A percentile compares a stretch with the other conserved stretches of the same genome.
Conservation (phyloP, 176 grass and related monocot genomes). For the Carex pumila region DNA sequence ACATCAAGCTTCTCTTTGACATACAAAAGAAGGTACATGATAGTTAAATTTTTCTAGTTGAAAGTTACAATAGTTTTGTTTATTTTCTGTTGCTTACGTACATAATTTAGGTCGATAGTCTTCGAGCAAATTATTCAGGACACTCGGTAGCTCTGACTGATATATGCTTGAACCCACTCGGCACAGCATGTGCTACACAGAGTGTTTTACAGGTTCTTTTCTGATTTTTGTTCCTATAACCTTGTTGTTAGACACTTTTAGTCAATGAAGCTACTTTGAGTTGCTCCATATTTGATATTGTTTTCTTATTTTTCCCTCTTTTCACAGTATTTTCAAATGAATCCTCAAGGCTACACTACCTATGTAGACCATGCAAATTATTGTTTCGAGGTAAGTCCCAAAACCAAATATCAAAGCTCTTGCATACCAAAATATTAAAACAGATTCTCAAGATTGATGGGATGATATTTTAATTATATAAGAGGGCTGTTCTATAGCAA, state of each 20-base stretch:
- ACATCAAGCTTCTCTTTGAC: conserved; percentile 83
- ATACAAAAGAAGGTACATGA: conserved; percentile 81
- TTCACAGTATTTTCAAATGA: conserved; percentile 94
- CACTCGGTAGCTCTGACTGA: conserved; percentile 59
- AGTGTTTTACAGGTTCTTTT: conserved; percentile 82
- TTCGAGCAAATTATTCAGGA: conserved; percentile 88
- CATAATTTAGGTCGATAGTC: conserved; percentile 63
- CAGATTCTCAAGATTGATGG: not conserved
- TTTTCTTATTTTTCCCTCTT: conserved; percentile 13
- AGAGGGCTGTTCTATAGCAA: not conserved
- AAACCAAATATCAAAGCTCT: conserved; percentile 10
- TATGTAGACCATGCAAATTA: conserved; percentile 74
- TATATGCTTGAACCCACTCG: conserved; percentile 91
- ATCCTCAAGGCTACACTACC: conserved; percentile 64
- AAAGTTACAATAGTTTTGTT: conserved; percentile 1
- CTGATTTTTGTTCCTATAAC: conserved; percentile 15
- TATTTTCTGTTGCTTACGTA: conserved; percentile 24
- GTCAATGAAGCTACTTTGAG: conserved; percentile 13
- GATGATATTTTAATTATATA: not conserved
- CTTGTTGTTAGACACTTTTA: not conserved
- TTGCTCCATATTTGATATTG: conserved; percentile 6
- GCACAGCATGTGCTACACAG: conserved; percentile 85
- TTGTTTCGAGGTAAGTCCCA: conserved; percentile 72
- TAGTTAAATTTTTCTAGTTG: not conserved
- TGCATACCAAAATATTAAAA: not conserved